phyloP scores from a whole-genome alignment of 306 rosid genomes.

The Vachellia collinsii region DNA sequence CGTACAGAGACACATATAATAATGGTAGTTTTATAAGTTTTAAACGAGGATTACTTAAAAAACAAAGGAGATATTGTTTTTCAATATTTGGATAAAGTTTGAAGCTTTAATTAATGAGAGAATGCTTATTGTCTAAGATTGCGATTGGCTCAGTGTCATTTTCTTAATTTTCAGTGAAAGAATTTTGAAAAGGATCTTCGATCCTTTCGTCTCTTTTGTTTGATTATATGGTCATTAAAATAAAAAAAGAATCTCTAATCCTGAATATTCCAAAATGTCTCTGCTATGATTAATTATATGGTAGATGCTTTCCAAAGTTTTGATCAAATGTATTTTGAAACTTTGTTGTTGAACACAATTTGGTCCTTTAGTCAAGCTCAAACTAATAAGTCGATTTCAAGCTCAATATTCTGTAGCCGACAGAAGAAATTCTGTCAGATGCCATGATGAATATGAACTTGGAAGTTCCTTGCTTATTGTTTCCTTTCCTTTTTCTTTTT shows the following conservation, averaged over 20 bases:
- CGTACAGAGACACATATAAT: not conserved
- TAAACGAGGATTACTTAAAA: not conserved
- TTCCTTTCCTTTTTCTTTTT: too few species aligned
- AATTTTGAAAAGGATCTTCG: slow-evolving; percentile 1
- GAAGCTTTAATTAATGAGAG: not conserved
- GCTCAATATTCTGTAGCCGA: too few species aligned
- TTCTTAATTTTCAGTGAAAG: not conserved
- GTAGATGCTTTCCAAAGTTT: not conserved
- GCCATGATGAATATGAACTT: too few species aligned
- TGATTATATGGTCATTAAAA: not conserved
- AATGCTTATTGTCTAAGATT: not conserved
- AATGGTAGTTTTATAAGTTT: not conserved
- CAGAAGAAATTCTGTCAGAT: too few species aligned
- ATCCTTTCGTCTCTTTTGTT: not conserved
- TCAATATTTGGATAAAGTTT: not conserved
- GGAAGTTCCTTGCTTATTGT: too few species aligned
- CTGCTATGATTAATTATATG: not conserved
- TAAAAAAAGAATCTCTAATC: not conserved
- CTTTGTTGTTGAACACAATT: too few species aligned
- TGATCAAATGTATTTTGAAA: not conserved
- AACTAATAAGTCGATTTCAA: too few species aligned
- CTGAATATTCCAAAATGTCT: not conserved
- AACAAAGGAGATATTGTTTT: not conserved
- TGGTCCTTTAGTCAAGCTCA: too few species aligned
- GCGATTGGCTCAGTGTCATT: not conserved